A percentile compares a stretch with the other conserved stretches of the same genome.
Conservation (phyloP, 1,139 yeast genomes). For the Candida sp. region DNA sequence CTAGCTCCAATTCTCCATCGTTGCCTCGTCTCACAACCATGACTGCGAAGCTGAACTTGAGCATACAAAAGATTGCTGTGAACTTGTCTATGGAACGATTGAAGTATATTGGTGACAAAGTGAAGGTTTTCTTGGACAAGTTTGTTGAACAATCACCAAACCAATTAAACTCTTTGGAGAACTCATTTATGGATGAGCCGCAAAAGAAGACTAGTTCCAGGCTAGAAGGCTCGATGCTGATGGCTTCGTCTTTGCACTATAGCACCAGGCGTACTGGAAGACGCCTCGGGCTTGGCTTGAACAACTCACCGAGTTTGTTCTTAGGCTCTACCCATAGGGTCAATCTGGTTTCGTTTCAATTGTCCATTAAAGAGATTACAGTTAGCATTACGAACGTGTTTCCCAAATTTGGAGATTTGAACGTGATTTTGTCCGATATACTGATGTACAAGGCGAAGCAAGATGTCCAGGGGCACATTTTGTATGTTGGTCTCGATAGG, state of each 20-base stretch:
- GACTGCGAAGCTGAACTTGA: conserved; percentile 21
- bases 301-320: conserved; percentile 4
- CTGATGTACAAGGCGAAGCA: conserved; percentile 36
- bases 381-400: conserved; percentile 30
- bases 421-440: conserved; percentile 24
- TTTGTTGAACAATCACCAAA: conserved; percentile 24
- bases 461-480: conserved; percentile 33
- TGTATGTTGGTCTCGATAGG: conserved; percentile 25
- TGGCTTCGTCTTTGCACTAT: conserved; percentile 6
- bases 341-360: conserved; percentile 23
- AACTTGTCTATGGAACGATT: conserved; percentile 17
- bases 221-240: conserved; percentile 9
- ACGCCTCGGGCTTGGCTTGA: conserved; percentile 12
- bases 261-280: conserved; percentile 7
- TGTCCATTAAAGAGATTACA: conserved; percentile 24
- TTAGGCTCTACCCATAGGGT: conserved; percentile 4
- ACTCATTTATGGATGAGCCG: conserved; percentile 15
- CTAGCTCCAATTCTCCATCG: conserved; percentile 11
- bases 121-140: conserved; percentile 13
- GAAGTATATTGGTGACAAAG: conserved; percentile 15
- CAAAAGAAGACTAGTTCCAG: not conserved
- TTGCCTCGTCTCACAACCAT: conserved; percentile 25
- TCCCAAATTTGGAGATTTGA: conserved; percentile 51
- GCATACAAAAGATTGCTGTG: conserved; percentile 21
- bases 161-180: conserved; percentile 20